Conservation (phyloP, 352 stramenopile genomes). For the Pythium periplocum region DNA sequence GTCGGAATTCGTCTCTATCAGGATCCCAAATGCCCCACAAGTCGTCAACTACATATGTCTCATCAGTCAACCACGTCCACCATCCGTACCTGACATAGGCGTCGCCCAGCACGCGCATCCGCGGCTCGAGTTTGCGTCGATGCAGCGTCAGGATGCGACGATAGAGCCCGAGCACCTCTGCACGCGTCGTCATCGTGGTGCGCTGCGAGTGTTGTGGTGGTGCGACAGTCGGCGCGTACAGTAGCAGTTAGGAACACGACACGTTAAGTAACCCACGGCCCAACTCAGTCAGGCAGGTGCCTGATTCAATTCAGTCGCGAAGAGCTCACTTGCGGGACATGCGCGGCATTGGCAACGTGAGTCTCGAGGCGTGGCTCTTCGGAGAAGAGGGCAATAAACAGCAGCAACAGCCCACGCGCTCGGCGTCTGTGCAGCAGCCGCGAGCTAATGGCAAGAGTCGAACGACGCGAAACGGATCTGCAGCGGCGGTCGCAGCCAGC, state of each 20-base stretch:
- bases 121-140: conserved; percentile 58
- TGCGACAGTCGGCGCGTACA: too few species aligned
- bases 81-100: conserved; percentile 62
- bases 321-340: conserved; percentile 15
- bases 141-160: conserved; percentile 77
- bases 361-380: conserved; percentile 79
- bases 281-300: neutral
- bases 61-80: too few species aligned
- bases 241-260: neutral
- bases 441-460: neutral
- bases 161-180: conserved; percentile 64
- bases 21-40: neutral
- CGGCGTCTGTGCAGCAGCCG: neutral
- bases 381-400: conserved; percentile 41
- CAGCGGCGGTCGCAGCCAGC: too few species aligned
- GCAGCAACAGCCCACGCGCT: neutral
- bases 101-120: conserved; percentile 81
- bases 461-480: too few species aligned
- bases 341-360: conserved; percentile 54
- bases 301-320: neutral
- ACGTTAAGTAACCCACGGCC: neutral
- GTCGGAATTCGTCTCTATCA: conserved; percentile 73
- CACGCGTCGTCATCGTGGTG: neutral
- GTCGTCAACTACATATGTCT: neutral
- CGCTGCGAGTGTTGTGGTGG: too few species aligned